Evolutionary conservation across 768 basidiomycete species (phyloP).

Genomic region (Mycena belliarum): DNA sequence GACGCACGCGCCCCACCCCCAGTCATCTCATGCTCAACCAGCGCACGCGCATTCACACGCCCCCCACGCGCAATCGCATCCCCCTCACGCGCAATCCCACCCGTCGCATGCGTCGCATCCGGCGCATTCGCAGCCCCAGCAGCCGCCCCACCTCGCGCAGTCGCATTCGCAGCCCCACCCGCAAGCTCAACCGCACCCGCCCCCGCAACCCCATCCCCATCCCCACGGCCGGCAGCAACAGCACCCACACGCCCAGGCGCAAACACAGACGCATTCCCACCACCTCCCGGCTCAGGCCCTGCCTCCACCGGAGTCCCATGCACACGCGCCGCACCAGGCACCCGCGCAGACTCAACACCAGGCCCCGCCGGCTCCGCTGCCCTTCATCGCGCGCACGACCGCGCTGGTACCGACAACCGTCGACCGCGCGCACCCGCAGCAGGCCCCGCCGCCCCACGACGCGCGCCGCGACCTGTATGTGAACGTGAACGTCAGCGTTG

Average conservation of each 20-base stretch:
- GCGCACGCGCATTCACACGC: no score
- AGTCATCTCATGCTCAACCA: no score
- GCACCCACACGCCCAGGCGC: background rate
- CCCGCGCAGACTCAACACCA: constrained; percentile 23
- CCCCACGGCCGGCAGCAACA: background rate
- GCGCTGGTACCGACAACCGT: constrained; percentile 10
- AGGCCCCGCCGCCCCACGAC: background rate
- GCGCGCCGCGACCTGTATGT: constrained; percentile 15
- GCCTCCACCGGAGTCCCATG: constrained; percentile 6
- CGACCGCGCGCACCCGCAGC: background rate
- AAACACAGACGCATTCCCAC: constrained; percentile 2
- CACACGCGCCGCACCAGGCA: constrained; percentile 9
- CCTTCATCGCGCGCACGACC: constrained; percentile 10
- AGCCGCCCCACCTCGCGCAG: background rate
- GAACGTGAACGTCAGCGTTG: constrained; percentile 16
- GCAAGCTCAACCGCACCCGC: background rate
- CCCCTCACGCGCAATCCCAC: constrained; percentile 12
- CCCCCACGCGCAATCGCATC: background rate
- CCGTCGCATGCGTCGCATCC: background rate
- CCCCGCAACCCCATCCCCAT: background rate
- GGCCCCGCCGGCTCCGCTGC: constrained; percentile 14
- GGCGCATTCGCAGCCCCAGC: background rate
- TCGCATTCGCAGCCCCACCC: background rate
- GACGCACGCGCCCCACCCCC: no score
- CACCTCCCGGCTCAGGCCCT: background rate